These are phyloP conservation scores for Sambucus nigra DNA, from an alignment of 129 eudicot species.

Conservation along the genomic window DNA sequence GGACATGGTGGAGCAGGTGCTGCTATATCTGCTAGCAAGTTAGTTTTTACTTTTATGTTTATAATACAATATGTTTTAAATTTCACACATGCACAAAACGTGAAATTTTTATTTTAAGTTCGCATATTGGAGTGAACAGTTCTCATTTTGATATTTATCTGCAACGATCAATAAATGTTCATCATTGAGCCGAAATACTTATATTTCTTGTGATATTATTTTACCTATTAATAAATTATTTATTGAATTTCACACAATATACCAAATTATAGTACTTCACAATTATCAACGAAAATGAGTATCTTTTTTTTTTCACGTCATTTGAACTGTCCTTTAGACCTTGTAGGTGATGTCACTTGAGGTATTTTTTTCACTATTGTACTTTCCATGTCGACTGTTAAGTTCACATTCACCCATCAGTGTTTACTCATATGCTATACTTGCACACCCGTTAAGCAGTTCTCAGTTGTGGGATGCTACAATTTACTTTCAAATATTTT, in stretches of 20 bases:
- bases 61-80: too few species aligned
- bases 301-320: too few species aligned
- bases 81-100: neutral
- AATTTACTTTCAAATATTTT: neutral
- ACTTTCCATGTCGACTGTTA: neutral
- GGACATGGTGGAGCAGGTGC: conserved; percentile 99
- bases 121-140: neutral
- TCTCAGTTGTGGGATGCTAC: neutral
- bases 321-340: conserved; percentile 4
- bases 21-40: conserved; percentile 93
- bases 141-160: neutral
- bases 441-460: neutral
- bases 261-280: too few species aligned
- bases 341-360: conserved; percentile 1
- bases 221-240: too few species aligned
- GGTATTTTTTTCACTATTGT: neutral
- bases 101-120: neutral
- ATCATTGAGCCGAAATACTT: neutral
- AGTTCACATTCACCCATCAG: neutral
- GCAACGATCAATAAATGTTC: neutral
- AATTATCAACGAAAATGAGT: too few species aligned
- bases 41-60: conserved; percentile 21
- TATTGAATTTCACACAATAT: neutral
- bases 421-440: neutral
- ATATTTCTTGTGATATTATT: neutral